Percentiles rank a stretch among this genome's conserved stretches.
phyloP scores from a whole-genome alignment of 1,284 basidiomycete genomes.

The Cutaneotrichosporon cutaneum region DNA sequence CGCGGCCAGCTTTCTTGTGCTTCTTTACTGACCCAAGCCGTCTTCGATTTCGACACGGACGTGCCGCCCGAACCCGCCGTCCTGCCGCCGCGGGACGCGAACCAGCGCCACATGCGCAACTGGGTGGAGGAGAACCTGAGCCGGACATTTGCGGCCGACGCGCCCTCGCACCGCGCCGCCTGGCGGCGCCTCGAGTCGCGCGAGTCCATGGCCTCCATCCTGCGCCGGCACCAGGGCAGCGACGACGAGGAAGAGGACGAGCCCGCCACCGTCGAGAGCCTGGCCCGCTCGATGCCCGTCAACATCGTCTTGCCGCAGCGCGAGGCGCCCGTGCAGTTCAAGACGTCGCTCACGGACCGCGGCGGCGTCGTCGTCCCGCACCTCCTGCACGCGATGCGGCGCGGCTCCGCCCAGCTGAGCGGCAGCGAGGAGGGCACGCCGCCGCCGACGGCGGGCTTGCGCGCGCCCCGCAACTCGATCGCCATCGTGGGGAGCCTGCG shows the following conservation, averaged over 20 bases:
- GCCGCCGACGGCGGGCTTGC: not conserved
- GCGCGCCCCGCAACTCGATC: not conserved
- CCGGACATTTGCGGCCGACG: conserved; percentile 48
- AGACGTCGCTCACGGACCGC: conserved; percentile 47
- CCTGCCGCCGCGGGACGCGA: conserved; percentile 1
- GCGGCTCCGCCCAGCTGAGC: not conserved
- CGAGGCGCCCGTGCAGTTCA: conserved; percentile 34
- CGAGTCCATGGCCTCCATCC: conserved; percentile 26
- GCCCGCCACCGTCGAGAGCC: conserved; percentile 8
- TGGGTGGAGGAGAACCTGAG: conserved; percentile 49
- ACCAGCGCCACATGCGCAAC: conserved; percentile 27
- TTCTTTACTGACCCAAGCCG: conserved; percentile 31
- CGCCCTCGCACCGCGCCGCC: conserved; percentile 49
- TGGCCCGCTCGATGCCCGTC: conserved; percentile 49
- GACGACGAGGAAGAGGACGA: conserved; percentile 29
- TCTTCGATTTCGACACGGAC: conserved; percentile 52
- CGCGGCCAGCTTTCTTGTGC: not conserved
- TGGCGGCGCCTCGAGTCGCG: conserved; percentile 39
- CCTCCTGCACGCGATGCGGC: conserved; percentile 43
- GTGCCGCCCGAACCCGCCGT: conserved; percentile 1
- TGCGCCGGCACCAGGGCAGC: conserved; percentile 14
- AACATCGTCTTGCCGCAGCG: conserved; percentile 31
- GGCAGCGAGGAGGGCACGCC: not conserved
- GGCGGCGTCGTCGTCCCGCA: conserved; percentile 45
- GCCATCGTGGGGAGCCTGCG: not conserved